A percentile compares a stretch with the other conserved stretches of the same genome.
Evolutionary conservation across 202 grass and related monocot species (phyloP).

Genomic region (Schoenoplectus tabernaemontani): DNA sequence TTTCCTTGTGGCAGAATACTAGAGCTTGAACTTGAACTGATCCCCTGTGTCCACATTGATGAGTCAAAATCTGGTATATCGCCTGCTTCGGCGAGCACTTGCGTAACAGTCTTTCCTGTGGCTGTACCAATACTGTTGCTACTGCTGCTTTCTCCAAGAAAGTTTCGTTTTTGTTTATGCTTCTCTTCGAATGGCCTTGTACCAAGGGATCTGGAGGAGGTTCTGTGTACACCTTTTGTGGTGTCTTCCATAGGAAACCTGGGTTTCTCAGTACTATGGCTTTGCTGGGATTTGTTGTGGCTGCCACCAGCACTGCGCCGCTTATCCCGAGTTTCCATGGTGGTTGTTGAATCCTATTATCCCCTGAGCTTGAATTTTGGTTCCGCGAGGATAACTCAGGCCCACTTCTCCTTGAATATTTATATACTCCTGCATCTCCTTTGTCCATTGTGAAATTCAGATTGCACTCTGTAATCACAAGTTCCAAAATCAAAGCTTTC

Average conservation of each 20-base stretch:
- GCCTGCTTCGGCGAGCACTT: constrained; percentile 20
- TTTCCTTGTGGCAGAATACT: constrained; percentile 31
- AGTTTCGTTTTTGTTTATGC: constrained; percentile 28
- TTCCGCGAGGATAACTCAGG: not conserved
- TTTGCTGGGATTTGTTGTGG: constrained; percentile 14
- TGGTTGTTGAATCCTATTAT: constrained; percentile 13
- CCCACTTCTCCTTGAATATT: not conserved
- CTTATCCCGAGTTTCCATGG: constrained; percentile 7
- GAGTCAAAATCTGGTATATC: constrained; percentile 22
- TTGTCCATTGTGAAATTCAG: constrained; percentile 7
- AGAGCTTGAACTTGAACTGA: constrained; percentile 35
- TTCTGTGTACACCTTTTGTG: constrained; percentile 35
- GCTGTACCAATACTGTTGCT: constrained; percentile 18
- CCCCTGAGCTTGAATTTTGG: not conserved
- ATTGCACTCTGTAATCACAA: not conserved
- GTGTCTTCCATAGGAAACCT: constrained; percentile 8
- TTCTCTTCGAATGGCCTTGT: constrained; percentile 40
- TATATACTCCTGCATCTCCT: not conserved
- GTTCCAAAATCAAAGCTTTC: not conserved
- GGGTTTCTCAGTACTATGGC: constrained; percentile 16
- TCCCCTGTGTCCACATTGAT: constrained; percentile 7
- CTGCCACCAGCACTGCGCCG: not conserved
- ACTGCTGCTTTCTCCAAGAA: constrained; percentile 45
- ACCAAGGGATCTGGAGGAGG: constrained; percentile 41
- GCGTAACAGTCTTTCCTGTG: constrained; percentile 5